Conservation (phyloP, 148 eudicot genomes). For the Cornus florida region DNA sequence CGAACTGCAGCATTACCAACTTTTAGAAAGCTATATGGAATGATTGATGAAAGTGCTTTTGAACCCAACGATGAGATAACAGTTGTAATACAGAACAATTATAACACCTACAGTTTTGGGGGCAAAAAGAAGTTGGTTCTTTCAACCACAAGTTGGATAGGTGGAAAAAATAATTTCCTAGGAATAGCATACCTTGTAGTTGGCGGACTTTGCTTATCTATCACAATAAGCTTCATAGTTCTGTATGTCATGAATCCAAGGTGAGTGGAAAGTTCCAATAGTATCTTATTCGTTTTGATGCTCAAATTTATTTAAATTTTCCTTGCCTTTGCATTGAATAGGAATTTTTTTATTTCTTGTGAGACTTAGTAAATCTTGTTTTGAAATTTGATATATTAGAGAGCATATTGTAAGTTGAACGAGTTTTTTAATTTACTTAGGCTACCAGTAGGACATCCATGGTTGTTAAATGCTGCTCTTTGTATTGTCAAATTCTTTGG, state of each 20-base stretch:
- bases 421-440: not conserved
- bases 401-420: not conserved
- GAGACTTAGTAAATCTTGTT: not conserved
- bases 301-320: not conserved
- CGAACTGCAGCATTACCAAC: constrained; percentile 87
- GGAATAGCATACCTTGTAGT: constrained; percentile 68
- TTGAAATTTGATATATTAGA: not conserved
- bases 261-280: constrained; percentile 32
- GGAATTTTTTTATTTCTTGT: not conserved
- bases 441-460: not conserved
- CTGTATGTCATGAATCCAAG: constrained; percentile 70
- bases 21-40: constrained; percentile 87
- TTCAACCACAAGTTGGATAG: constrained; percentile 90
- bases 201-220: constrained; percentile 63
- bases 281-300: not conserved
- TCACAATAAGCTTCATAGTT: constrained; percentile 56
- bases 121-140: constrained; percentile 77
- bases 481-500: not conserved
- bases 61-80: constrained; percentile 48
- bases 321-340: not conserved
- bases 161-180: constrained; percentile 73
- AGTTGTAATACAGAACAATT: constrained; percentile 72
- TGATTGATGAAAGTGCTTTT: constrained; percentile 58
- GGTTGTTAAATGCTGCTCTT: not conserved
- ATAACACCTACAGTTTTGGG: constrained; percentile 76